Evolutionary conservation across 768 basidiomycete genomes (phyloP).

Genomic region (Tremella fuciformis): DNA sequence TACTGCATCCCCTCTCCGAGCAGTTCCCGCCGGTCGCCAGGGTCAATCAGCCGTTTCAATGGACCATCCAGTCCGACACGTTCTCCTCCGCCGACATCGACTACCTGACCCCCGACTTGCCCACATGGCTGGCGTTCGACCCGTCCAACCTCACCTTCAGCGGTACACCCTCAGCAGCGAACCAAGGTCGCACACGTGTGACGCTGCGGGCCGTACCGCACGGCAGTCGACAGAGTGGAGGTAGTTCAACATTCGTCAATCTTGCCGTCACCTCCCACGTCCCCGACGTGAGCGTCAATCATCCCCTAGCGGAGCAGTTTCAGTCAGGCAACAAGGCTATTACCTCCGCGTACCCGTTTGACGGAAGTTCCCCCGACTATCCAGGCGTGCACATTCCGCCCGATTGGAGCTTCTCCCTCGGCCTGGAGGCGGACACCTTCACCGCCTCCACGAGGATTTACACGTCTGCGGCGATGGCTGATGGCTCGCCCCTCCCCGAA

Average conservation of each 20-base stretch:
- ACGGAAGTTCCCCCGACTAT: slow-evolving; percentile 56
- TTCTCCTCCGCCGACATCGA: slow-evolving; percentile 57
- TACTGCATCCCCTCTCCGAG: slow-evolving; percentile 59
- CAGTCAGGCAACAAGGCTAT: slow-evolving; percentile 61
- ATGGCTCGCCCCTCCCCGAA: slow-evolving; percentile 68
- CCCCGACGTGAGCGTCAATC: slow-evolving; percentile 58
- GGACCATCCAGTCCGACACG: slow-evolving; percentile 66
- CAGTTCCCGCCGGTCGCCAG: slow-evolving; percentile 79
- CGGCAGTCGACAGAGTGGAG: not conserved
- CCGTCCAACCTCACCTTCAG: slow-evolving; percentile 59
- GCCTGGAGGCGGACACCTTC: slow-evolving; percentile 69
- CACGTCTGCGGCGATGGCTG: slow-evolving; percentile 64
- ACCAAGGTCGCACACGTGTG: slow-evolving; percentile 60
- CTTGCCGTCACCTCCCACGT: slow-evolving; percentile 48
- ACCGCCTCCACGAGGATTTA: slow-evolving; percentile 55
- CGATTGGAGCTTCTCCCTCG: slow-evolving; percentile 86
- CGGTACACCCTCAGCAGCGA: slow-evolving; percentile 63
- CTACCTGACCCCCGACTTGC: slow-evolving; percentile 62
- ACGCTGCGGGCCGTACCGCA: slow-evolving; percentile 63
- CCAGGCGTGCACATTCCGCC: slow-evolving; percentile 67
- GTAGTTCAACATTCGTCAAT: slow-evolving; percentile 54
- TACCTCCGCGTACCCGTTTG: slow-evolving; percentile 69
- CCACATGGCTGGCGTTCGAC: slow-evolving; percentile 75
- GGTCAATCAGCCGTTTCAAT: slow-evolving; percentile 62
- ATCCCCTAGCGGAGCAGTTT: slow-evolving; percentile 67